A percentile compares a stretch with the other conserved stretches of the same genome.
Conservation (phyloP, 169 alveolate genomes). For the Plasmodium ovale region DNA sequence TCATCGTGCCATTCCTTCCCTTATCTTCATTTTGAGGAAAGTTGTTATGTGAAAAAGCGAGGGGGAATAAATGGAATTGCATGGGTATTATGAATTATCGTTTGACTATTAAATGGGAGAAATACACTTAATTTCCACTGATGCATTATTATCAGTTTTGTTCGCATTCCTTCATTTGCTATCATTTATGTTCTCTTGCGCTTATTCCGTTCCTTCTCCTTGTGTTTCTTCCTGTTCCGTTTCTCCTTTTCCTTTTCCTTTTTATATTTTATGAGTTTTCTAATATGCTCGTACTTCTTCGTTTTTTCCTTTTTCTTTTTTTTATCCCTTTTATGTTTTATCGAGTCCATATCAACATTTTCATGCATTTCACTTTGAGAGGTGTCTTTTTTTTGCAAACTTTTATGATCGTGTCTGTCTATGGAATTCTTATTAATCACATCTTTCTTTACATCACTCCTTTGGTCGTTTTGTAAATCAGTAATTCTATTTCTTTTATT, state of each 20-base stretch:
- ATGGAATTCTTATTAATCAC: background rate
- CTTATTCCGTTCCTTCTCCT: too few species aligned
- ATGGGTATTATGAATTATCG: background rate
- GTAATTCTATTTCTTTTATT: conserved; percentile 1
- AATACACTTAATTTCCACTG: background rate
- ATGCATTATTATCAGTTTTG: background rate
- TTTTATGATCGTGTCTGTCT: background rate
- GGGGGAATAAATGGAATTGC: background rate
- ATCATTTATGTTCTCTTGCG: too few species aligned
- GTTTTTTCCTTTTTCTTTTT: conserved; percentile 21
- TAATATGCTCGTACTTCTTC: conserved; percentile 45
- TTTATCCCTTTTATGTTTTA: background rate
- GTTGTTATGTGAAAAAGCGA: background rate
- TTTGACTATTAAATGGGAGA: background rate
- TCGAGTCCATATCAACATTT: background rate
- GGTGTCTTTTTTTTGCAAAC: background rate
- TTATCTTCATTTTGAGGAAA: background rate
- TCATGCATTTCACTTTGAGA: conserved; percentile 14
- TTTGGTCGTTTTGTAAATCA: conserved; percentile 6
- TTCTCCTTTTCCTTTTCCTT: conserved; percentile 35
- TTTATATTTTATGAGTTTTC: conserved; percentile 51
- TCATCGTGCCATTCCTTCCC: too few species aligned
- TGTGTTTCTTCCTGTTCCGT: conserved; percentile 27
- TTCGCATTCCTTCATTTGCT: background rate
- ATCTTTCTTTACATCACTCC: background rate